Evolutionary conservation across 345 rosid genomes (phyloP), one percentile per base, ranked within the genome.

Genomic region (Populus ilicifolia): DNA sequence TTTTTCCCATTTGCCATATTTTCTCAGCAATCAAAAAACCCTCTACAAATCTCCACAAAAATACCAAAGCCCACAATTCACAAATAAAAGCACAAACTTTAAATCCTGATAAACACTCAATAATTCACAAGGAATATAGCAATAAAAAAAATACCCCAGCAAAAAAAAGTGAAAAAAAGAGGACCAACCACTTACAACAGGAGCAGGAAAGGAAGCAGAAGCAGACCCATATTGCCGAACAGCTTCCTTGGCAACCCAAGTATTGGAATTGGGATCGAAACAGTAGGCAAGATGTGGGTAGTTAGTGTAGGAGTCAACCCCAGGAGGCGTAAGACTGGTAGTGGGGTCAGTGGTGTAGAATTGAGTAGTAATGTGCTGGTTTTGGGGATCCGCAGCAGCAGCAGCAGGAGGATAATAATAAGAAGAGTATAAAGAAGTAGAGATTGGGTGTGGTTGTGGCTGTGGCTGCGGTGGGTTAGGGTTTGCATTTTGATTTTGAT

Each of bases 121-220:
- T 48, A 75, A 33, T 35, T 18, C 36, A 56, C 23, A 43, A 66
- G 46, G 17, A 65, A 5, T 9, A 14, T 44, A 21, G 23, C 18
- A 63, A 4, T 8, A 9, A 39, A 64, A 30, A 39, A 62, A 10
- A 25, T 38, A 7, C 5, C 20, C 54, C 5, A 6, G 56, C 30
- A 33, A 27, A 46, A 52, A 36, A 69, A 39, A 25, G 16, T 64
- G 67, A 44, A 21, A 78, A 78, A 25, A 5, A 48, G 62, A 72
- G 73, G 76, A 73, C 71, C 61, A 82, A 74, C 72, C 77, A 81
- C 86, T 79, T 81, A 85, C 88, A 79, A 46, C 75, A 69, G 78
- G 80, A 69, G 43, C 80, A 70, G 35, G 56, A 74, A 69, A 67
- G 35, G 44, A 46, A 82, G 69, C 75, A n/a, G 82, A 80, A 63